Evolutionary conservation across 805 yeast genomes (phyloP), one percentile per base, ranked within the genome.

Genomic region (Nakazawaea peltata): DNA sequence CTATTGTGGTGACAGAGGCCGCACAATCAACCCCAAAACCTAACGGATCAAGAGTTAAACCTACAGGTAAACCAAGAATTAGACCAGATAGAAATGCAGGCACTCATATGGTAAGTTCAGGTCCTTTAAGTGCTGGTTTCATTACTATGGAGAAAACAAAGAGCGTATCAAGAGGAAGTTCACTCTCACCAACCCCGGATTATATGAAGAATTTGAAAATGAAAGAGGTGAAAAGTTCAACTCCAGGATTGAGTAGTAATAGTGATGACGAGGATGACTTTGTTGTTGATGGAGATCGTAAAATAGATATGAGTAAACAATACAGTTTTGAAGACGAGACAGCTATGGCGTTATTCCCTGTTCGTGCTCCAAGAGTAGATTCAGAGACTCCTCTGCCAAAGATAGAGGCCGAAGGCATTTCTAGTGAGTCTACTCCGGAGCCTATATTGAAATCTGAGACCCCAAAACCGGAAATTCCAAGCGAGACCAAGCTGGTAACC

Each of bases 81-180:
- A 25, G 19, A 14, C 32, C 2, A 66, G 70, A 19, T 42, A 44
- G 59, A 45, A 57, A 63, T 51, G 61, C 63, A 27, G 68, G 68
- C 15, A 80, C 88, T 0, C 81, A 76, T 45, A 59, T 81, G 25
- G 79, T 82, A 5, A 69, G 81, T 2, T 63, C 82, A 1, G 94
- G 94, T 13, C 86, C 90, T 0, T 60, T 83, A 37, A 74, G 88
- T 5, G 67, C 79, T 25, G 87, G 86, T 10, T 63, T 71, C 1
- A 75, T 71, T 3, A 57, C 73, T 2, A 45, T 69, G 41, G 68
- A 69, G 4, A 47, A 45, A 8, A 54, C 51, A 3, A 36, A 44
- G 44, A 21, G 26, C 10, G 4, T 4, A 22, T 34, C 19, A 19
- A 35, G 44, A 39, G 33, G 26, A 17, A 7, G 48, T 37, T 38